These are phyloP conservation scores for Aristolochia californica DNA, from an alignment of 164 flowering plant genomes.

Conservation along the genomic window DNA sequence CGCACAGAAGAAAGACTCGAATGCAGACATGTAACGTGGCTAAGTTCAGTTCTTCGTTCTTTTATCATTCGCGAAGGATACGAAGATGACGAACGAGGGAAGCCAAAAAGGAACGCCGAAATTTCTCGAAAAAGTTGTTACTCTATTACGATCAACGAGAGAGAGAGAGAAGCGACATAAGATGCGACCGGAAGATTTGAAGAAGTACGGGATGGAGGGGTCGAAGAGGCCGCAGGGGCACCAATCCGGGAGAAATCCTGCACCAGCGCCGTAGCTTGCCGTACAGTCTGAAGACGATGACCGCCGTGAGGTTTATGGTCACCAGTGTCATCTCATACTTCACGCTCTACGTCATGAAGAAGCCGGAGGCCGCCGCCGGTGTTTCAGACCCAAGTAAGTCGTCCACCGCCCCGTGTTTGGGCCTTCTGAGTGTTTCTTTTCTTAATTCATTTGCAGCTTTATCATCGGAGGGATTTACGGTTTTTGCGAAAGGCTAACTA, in stretches of 20 bases:
- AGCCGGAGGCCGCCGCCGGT: slow-evolving; percentile 9
- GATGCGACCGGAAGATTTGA: not conserved
- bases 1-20: no score
- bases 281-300: slow-evolving; percentile 5
- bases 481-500: no score
- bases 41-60: not conserved
- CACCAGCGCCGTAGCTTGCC: slow-evolving; percentile 14
- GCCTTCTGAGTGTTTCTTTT: not conserved
- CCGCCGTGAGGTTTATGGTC: slow-evolving; percentile 5
- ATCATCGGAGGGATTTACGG: no score
- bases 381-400: not conserved
- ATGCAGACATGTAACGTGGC: slow-evolving; percentile 1
- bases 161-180: not conserved
- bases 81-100: no score
- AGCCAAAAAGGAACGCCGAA: no score
- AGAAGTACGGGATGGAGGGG: slow-evolving; percentile 4
- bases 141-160: not conserved
- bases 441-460: not conserved
- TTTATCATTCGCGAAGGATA: no score
- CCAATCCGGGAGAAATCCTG: slow-evolving; percentile 6
- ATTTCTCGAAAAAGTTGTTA: not conserved
- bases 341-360: slow-evolving; percentile 11
- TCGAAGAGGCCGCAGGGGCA: slow-evolving; percentile 10
- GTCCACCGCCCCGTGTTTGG: not conserved
- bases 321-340: slow-evolving; percentile 8